Evolutionary conservation across 768 basidiomycete species (phyloP), one percentile per base, ranked within the genome.

Genomic region (Candolleomyces eurysporus): DNA sequence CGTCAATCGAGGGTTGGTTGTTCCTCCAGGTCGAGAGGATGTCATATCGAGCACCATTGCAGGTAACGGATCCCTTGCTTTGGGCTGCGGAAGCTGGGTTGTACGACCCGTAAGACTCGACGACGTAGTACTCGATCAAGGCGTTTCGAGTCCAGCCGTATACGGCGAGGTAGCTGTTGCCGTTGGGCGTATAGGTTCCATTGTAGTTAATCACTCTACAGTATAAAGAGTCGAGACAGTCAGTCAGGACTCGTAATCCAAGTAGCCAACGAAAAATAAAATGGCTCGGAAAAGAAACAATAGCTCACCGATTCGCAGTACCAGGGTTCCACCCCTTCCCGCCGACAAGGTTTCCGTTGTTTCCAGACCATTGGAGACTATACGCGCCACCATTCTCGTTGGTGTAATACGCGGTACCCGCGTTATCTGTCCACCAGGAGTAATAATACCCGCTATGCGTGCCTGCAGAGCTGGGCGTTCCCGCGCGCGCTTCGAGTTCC

Each of bases 71-170:
- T 53, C 79, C 80, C 64, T 73, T 70, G 60, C 67, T 61, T 19
- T 73, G 66, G 31, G 71, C 68, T 36, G 64, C 75, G 10, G 69
- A 68, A 58, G 68, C 62, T 39, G 79, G 81, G 70, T 82, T 76
- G 69, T 76, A 79, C 39, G 67, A 67, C 36, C 78, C 80, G 65
- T 68, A 80, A 19, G 70, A 72, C 58, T 82, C 81, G 58, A 74
- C 67, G 64, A 82, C 73, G 72, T 80, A 81, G 74, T 81, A 82
- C 63, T 82, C 80, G 66, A 82, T 70, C 65, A 80, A 78, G 1
- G 79, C 76, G 68, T 68, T 75, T n/a, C 70, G 72, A 11, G 77
- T 79, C 80, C 79, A 81, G 53, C 80, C 80, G 64, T 80, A 82
- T 58, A 82, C 72, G 52, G 80, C 76, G 36, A 81, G 74, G 69